phyloP scores from a whole-genome alignment of 495 filamentous ascomycete genomes.

The Melanomma pulvis-pyrius region DNA sequence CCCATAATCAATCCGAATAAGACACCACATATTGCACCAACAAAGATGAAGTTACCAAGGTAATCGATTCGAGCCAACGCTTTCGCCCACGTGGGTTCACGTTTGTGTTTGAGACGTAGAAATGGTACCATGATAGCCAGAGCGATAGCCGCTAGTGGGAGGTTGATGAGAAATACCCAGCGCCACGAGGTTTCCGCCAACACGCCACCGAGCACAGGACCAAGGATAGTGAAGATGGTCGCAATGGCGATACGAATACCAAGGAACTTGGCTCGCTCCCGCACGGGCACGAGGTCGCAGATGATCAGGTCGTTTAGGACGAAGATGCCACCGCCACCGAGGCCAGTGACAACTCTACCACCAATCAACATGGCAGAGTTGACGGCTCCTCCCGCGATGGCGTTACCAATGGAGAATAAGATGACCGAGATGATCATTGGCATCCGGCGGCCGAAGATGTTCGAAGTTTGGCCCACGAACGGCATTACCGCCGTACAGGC shows the following conservation, averaged over 20 bases:
- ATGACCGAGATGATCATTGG: conserved; percentile 17
- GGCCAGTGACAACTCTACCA: conserved; percentile 30
- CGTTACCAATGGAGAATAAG: conserved; percentile 29
- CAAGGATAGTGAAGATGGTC: conserved; percentile 42
- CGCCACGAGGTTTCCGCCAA: conserved; percentile 38
- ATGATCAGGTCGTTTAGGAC: conserved; percentile 45
- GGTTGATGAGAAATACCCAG: conserved; percentile 39
- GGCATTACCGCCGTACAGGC: conserved; percentile 35
- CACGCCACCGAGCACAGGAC: conserved; percentile 47
- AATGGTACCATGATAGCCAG: conserved; percentile 23
- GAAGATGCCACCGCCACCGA: conserved; percentile 26
- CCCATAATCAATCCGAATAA: conserved; percentile 23
- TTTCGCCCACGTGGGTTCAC: conserved; percentile 13
- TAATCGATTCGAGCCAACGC: conserved; percentile 27
- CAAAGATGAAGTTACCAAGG: conserved; percentile 24
- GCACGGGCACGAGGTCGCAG: conserved; percentile 48
- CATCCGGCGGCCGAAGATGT: conserved; percentile 33
- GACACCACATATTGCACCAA: conserved; percentile 2
- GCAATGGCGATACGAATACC: conserved; percentile 38
- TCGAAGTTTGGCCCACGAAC: conserved; percentile 27
- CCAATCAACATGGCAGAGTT: conserved; percentile 26
- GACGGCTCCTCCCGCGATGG: conserved; percentile 20
- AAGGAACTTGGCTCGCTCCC: conserved; percentile 46
- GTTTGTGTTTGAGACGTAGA: conserved; percentile 19
- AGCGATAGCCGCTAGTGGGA: conserved; percentile 18